Base-by-base conservation (phyloP, 129 eudicot species). In the Ambrosia artemisiifolia region DNA sequence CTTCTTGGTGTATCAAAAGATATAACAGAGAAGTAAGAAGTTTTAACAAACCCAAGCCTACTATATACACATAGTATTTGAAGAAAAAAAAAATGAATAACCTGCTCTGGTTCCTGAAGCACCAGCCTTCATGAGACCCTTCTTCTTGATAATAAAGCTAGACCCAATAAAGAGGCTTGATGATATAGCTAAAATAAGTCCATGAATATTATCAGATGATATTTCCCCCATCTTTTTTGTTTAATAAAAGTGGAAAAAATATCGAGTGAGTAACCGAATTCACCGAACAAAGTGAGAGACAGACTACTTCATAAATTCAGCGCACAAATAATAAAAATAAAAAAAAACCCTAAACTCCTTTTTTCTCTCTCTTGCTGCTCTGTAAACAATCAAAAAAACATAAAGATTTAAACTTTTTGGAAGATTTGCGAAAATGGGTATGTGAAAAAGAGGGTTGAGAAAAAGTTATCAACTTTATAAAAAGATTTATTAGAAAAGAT, bases 161-260 rank as follows among this genome's bases (percentile, higher is more conserved):
- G 97, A 55, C 35, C 97, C 97, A 76, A 92, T 92, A 44, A 92
- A 92, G 24, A 89, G 33, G 70, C 98, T 88, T 30, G 98, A 92
- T 5, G 94, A 82, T 18, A 92, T 28, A 30, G 98, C 98, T 46
- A 92, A 82, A 63, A 80, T 48, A 44, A 92, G 81, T 34, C 98
- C 98, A 14, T 61, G 79, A 9, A 85, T 69, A 82, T 92, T 92
- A 67, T 92, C 94, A 44, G 88, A 75, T 64, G 92, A 81, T 18
- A 78, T 63, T 77, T 89, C 92, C 78, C 71, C 87, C 92, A 83
- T 86, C 72, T 46, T 72, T 46, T 1, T 34, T 14, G 10, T 36
- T 56, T 66, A 56, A 30, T 33, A 34, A 33, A 82, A 76, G 64
- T 53, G 78, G 82, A 78, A 79, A 81, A 79, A 69, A 67, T 6